Percentiles rank a stretch among this genome's conserved stretches.
These are phyloP conservation scores for Acanthamoeba royreba DNA, from an alignment of 208 protist genomes.

Conservation along the genomic window DNA sequence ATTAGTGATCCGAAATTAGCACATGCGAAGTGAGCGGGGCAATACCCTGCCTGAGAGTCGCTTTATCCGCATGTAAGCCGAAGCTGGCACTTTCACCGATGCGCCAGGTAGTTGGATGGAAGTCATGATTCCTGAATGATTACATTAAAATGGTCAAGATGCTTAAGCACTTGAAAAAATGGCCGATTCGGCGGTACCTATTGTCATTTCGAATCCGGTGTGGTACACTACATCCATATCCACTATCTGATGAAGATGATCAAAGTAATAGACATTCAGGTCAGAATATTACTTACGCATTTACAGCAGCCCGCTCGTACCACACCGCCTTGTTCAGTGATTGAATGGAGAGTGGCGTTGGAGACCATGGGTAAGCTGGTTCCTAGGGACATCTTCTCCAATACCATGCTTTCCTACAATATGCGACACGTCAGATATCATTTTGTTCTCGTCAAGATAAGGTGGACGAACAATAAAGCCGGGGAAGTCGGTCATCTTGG, in stretches of 20 bases:
- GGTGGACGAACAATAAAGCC: neutral
- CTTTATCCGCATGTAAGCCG: constrained; percentile 1
- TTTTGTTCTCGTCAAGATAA: too few species aligned
- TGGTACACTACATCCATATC: constrained; percentile 28
- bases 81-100: neutral
- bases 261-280: neutral
- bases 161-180: too few species aligned
- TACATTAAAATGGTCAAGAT: too few species aligned
- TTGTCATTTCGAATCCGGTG: constrained; percentile 25
- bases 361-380: neutral
- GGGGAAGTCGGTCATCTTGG: constrained; percentile 40
- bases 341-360: constrained; percentile 20
- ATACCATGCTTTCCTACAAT: neutral
- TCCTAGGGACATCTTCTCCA: constrained; percentile 5
- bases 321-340: constrained; percentile 3
- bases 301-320: neutral
- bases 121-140: neutral
- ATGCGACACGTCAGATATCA: too few species aligned
- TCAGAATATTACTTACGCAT: neutral
- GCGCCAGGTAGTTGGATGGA: constrained; percentile 1
- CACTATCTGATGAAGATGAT: neutral
- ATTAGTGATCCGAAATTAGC: neutral
- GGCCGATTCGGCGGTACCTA: neutral
- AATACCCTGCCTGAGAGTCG: neutral
- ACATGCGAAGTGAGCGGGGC: neutral